Base-by-base conservation (phyloP, 495 filamentous ascomycete genomes). In the Sordaria brevicollis region DNA sequence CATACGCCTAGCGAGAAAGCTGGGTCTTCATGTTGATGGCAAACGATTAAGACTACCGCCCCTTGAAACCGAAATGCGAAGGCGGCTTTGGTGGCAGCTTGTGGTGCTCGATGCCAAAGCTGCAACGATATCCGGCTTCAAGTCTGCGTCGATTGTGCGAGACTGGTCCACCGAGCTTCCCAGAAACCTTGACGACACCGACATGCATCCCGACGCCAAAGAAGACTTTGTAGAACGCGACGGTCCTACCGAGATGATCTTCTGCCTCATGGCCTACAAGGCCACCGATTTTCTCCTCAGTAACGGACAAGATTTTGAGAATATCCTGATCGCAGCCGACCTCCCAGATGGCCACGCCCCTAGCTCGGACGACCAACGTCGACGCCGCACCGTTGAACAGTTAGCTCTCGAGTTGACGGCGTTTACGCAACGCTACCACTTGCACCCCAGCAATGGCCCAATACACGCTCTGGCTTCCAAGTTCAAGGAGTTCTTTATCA, bases 61-160 rank as follows among this genome's bases (percentile, higher is more conserved):
- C 3, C 86, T 87, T 68, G 89, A 91, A 72, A 86, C 89, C 17
- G 90, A 92, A 73, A 89, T 90, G 76, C 83, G 90, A 19, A 83
- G 90, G 67, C 83, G 90, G 1, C 77, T 91, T 38, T 92, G 90
- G 90, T 92, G 89, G 89, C 87, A 89, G 71, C 90, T 92, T 37
- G 80, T 91, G 72, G 83, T 90, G 69, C 86, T 90, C 72, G 90
- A 92, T 68, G 81, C 81, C 35, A 81, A 82, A 69, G 82, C 79
- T 66, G 81, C 84, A 37, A 85, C 90, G 68, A 82, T 90, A 39
- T 87, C 89, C 65, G 90, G 90, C 33, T 87, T 89, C 17, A 86
- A 86, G 35, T 84, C 90, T 69, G 86, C 81, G 74, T 80, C 82
- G 34, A 74, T 83, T 54, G 86, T 79, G 62, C 76, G 76, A 17